A percentile compares a stretch with the other conserved stretches of the same genome.
These are phyloP conservation scores for Suillus plorans DNA, from an alignment of 768 basidiomycete species.

Conservation along the genomic window DNA sequence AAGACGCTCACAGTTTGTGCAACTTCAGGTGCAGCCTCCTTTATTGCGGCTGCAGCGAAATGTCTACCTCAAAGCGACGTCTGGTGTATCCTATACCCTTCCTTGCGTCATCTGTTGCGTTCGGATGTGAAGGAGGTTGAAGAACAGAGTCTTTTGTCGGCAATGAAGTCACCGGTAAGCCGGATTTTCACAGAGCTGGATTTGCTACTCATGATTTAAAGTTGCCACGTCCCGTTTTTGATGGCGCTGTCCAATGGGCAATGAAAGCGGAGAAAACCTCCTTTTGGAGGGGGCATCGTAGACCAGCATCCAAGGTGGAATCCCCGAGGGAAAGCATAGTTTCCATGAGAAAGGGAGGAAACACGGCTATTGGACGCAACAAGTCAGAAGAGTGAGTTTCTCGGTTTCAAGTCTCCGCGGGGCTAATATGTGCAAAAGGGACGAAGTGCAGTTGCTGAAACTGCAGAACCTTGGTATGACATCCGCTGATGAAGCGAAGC, in stretches of 20 bases:
- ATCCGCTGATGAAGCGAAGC: slow-evolving; percentile 75
- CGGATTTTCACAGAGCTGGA: neutral
- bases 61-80: slow-evolving; percentile 85
- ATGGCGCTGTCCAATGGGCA: slow-evolving; percentile 87
- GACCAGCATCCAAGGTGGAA: slow-evolving; percentile 50
- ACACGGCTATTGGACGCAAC: slow-evolving; percentile 41
- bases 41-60: slow-evolving; percentile 83
- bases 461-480: slow-evolving; percentile 90
- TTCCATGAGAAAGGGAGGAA: slow-evolving; percentile 55
- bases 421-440: slow-evolving; percentile 44
- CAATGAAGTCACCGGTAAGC: slow-evolving; percentile 78
- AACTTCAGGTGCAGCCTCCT: slow-evolving; percentile 72
- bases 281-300: slow-evolving; percentile 71
- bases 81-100: slow-evolving; percentile 97
- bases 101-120: slow-evolving; percentile 79
- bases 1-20: slow-evolving; percentile 1
- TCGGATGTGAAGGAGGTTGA: slow-evolving; percentile 78
- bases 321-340: slow-evolving; percentile 73
- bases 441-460: slow-evolving; percentile 72
- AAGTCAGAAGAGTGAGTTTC: slow-evolving; percentile 76
- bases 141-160: slow-evolving; percentile 70
- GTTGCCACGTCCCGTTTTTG: slow-evolving; percentile 73
- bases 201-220: slow-evolving; percentile 17
- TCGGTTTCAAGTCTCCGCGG: neutral
- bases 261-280: slow-evolving; percentile 76